Conservation (phyloP, 441 rosid genomes). For the Francoa sonchifolia region DNA sequence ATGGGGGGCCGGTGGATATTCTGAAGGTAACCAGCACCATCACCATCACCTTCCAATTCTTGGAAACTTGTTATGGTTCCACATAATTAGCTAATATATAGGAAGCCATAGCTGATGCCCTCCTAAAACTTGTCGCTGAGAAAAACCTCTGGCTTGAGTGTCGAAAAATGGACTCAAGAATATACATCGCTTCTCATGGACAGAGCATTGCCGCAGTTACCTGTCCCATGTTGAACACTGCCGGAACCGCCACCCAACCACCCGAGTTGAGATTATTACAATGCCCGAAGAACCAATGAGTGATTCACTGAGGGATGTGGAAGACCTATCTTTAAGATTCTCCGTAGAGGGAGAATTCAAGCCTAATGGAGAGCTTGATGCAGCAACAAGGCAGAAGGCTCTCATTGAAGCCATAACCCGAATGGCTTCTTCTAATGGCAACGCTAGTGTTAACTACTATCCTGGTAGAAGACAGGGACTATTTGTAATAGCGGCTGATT, state of each 20-base stretch:
- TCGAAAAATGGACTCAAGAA: constrained; percentile 44
- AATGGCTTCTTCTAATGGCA: constrained; percentile 34
- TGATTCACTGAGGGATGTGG: constrained; percentile 67
- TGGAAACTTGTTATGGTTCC: constrained; percentile 33
- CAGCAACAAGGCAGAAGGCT: constrained; percentile 59
- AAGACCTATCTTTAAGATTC: constrained; percentile 69
- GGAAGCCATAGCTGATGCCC: constrained; percentile 51
- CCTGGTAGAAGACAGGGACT: constrained; percentile 75
- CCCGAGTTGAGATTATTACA: constrained; percentile 47
- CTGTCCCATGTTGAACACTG: constrained; percentile 73
- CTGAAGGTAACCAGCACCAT: constrained; percentile 31
- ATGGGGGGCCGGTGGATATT: constrained; percentile 69
- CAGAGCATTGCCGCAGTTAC: constrained; percentile 66
- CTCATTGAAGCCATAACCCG: constrained; percentile 54
- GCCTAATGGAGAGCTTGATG: constrained; percentile 59
- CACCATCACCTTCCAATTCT: neutral
- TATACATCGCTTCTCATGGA: constrained; percentile 58
- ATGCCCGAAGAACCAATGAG: constrained; percentile 78
- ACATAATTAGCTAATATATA: constrained; percentile 55
- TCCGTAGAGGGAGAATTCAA: constrained; percentile 66
- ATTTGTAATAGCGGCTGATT: constrained; percentile 55
- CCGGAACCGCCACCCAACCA: constrained; percentile 65
- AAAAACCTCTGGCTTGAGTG: constrained; percentile 52
- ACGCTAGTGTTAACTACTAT: constrained; percentile 27
- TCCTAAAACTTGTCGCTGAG: constrained; percentile 50